Base-by-base conservation (phyloP, 768 basidiomycete species). In the Lentinula raphanica region DNA sequence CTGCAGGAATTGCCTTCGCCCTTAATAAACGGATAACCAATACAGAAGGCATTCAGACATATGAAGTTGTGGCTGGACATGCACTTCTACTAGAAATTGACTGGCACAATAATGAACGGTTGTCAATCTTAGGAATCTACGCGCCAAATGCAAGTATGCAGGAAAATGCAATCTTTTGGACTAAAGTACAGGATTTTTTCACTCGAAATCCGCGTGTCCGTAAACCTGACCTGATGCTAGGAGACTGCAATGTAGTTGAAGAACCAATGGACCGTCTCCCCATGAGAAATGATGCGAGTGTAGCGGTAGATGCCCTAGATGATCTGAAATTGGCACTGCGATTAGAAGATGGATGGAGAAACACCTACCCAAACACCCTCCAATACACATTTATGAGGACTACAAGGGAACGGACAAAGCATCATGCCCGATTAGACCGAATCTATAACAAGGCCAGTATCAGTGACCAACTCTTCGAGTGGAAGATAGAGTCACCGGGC, bases 241-340 rank as follows among this genome's bases (percentile, higher is more conserved):
- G 77, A 0, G 77, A 82, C 59, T 74, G 74, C 38, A 80, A 82
- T 60, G 29, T 79, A 1, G 71, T 73, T 0, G 76, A 81, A 55
- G 73, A 76, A 1, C 54, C 60, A 0, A 55, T 79, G 0, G 78
- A 80, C 55, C n/a, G 73, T 0, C 50, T 74, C 0, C 77, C 77
- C 1, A 35, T 54, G 0, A 58, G 61, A 0, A 32, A 32, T 12
- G 32, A 32, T 12, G 32, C 32, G 32, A 32, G 1, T 42, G 19
- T 60, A 45, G 19, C 42, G 15, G 42, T 45, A 19, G 42, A 45
- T 19, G 42, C 3, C 19, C n/a, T 45, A 25, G 55, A 58, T 1
- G 45, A 62, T 0, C 58, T 76, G 0, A 72, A 69, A 58, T 12
- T 17, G 0, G 21, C 13, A 5, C 54, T 70, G 0, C 3, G 60